These are phyloP conservation scores for Lodderomyces elongisporus DNA, from an alignment of 1,139 yeast genomes.

Conservation along the genomic window DNA sequence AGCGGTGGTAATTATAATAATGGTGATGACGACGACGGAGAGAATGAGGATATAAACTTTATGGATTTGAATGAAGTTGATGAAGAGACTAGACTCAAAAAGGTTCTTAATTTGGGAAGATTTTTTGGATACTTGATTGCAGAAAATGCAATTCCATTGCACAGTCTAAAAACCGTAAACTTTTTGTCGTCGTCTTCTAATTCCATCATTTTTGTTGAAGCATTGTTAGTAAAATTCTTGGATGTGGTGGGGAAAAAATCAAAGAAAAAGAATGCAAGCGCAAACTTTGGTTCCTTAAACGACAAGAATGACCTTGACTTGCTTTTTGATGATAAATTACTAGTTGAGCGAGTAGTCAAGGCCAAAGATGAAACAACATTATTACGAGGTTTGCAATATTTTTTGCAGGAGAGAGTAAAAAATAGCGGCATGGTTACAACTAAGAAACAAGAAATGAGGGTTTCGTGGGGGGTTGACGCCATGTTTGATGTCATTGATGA, in stretches of 20 bases:
- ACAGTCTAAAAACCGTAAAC: conserved; percentile 66
- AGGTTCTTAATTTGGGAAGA: conserved; percentile 68
- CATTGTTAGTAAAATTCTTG: conserved; percentile 63
- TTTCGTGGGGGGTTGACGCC: conserved; percentile 66
- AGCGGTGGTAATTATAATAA: conserved; percentile 35
- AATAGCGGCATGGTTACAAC: conserved; percentile 51
- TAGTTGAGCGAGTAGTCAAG: conserved; percentile 52
- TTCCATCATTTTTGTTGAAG: conserved; percentile 64
- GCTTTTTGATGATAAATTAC: conserved; percentile 48
- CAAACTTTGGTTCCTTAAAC: conserved; percentile 31
- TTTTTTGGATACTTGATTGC: conserved; percentile 72
- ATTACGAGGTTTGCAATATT: conserved; percentile 69
- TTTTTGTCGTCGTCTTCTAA: conserved; percentile 69
- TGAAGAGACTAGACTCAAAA: conserved; percentile 47
- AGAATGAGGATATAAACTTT: conserved; percentile 24
- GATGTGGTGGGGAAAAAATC: conserved; percentile 64
- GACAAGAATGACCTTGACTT: conserved; percentile 29
- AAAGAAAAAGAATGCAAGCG: conserved; percentile 47
- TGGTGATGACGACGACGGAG: conserved; percentile 35
- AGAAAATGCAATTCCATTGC: conserved; percentile 69
- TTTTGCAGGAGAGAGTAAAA: conserved; percentile 51
- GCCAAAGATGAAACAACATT: conserved; percentile 61
- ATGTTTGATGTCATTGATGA: conserved; percentile 53
- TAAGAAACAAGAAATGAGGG: conserved; percentile 55
- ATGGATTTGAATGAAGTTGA: conserved; percentile 33